These are phyloP conservation scores for Kwoniella heveanensis DNA, from an alignment of 768 basidiomycete genomes.

Conservation along the genomic window DNA sequence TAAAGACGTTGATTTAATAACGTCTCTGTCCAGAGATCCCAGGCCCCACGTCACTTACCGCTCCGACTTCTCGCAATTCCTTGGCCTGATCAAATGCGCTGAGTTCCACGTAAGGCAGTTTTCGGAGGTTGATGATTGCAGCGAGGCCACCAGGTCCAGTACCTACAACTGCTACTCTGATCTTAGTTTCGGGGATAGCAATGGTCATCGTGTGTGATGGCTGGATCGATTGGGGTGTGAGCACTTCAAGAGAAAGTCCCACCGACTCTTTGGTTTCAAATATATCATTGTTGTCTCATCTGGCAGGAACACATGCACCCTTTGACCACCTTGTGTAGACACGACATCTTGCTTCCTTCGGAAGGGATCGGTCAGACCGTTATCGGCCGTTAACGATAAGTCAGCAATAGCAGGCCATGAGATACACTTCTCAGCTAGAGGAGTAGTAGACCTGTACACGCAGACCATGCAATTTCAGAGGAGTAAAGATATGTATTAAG, in stretches of 20 bases:
- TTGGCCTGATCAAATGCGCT: constrained; percentile 37
- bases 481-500: not conserved
- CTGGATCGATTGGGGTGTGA: not conserved
- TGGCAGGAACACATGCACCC: not conserved
- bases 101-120: constrained; percentile 25
- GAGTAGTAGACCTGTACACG: too few species aligned
- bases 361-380: not conserved
- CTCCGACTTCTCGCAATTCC: constrained; percentile 44
- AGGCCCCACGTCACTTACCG: constrained; percentile 25
- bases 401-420: too few species aligned
- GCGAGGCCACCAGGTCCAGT: constrained; percentile 44
- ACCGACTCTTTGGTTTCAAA: too few species aligned
- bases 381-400: too few species aligned
- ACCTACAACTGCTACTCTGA: constrained; percentile 37
- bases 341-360: not conserved
- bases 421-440: too few species aligned
- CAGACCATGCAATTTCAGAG: too few species aligned
- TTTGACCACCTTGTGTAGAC: not conserved
- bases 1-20: constrained; percentile 2
- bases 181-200: not conserved
- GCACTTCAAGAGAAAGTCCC: too few species aligned
- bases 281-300: not conserved
- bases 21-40: not conserved
- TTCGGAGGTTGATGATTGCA: constrained; percentile 26
- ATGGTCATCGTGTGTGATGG: constrained; percentile 1